These are phyloP conservation scores for Lupinus albus DNA, from an alignment of 306 rosid species.

Conservation along the genomic window DNA sequence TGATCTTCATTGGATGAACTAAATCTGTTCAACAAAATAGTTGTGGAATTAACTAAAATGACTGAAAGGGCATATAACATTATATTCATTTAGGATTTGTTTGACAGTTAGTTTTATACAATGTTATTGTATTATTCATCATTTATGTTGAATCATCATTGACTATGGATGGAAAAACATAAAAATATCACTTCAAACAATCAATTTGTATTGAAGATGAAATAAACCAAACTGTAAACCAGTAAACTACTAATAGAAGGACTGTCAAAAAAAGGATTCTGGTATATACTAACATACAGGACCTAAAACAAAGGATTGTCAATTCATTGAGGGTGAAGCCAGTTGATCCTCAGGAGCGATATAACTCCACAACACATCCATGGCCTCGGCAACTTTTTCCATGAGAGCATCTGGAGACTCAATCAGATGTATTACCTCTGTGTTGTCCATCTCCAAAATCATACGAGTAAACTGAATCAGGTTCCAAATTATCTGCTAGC, in stretches of 20 bases:
- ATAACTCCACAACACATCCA: slow-evolving; percentile 49
- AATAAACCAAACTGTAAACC: slow-evolving; percentile 1
- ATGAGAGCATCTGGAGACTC: slow-evolving; percentile 57
- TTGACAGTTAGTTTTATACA: too few species aligned
- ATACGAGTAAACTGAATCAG: slow-evolving; percentile 56
- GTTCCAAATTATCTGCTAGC: slow-evolving; percentile 56
- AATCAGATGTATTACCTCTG: slow-evolving; percentile 62
- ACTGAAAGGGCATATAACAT: too few species aligned
- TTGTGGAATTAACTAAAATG: too few species aligned
- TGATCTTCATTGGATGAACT: too few species aligned
- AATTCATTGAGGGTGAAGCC: slow-evolving; percentile 48
- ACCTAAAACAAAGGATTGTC: slow-evolving; percentile 45
- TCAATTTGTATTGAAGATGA: not conserved
- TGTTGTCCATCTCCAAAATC: slow-evolving; percentile 72
- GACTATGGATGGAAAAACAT: too few species aligned
- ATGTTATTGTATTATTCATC: too few species aligned
- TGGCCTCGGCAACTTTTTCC: slow-evolving; percentile 60
- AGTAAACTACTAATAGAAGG: slow-evolving; percentile 20
- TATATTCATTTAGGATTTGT: too few species aligned
- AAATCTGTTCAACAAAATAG: too few species aligned
- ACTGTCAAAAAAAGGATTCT: slow-evolving; percentile 18
- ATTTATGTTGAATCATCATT: too few species aligned
- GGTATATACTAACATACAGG: not conserved
- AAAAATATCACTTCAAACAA: not conserved
- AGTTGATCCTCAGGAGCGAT: slow-evolving; percentile 50